Conservation (phyloP, 1,284 basidiomycete species). For the Malassezia brasiliensis region DNA sequence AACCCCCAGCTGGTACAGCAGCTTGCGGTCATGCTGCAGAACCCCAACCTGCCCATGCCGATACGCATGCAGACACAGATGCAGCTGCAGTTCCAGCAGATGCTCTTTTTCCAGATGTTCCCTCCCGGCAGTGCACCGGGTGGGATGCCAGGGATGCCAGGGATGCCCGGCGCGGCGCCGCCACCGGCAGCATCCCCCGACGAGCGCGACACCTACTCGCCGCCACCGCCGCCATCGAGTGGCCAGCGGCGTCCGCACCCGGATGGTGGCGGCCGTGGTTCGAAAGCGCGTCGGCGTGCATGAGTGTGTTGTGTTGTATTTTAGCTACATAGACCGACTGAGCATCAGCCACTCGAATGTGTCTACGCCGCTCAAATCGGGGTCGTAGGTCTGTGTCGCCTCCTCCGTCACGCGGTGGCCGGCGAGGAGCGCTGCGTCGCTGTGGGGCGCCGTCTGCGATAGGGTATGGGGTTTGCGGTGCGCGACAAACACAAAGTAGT, state of each 20-base stretch:
- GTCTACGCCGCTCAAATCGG: constrained; percentile 17
- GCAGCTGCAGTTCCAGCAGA: constrained; percentile 44
- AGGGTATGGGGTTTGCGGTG: background rate
- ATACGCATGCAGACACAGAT: constrained; percentile 46
- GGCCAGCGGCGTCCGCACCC: background rate
- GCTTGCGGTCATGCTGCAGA: constrained; percentile 44
- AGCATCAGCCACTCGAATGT: constrained; percentile 35
- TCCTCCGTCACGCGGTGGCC: constrained; percentile 15
- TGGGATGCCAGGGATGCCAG: background rate
- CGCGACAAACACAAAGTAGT: constrained; percentile 12
- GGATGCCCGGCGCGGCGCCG: background rate
- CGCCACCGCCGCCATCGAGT: no score
- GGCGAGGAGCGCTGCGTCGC: constrained; percentile 23
- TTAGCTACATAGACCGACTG: constrained; percentile 4
- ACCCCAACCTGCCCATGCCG: constrained; percentile 38
- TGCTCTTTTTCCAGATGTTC: constrained; percentile 33
- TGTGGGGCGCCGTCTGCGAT: constrained; percentile 15
- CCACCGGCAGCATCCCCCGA: background rate
- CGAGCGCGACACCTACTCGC: no score
- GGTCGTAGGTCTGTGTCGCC: constrained; percentile 10
- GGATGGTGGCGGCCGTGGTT: background rate
- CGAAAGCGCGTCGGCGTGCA: constrained; percentile 1
- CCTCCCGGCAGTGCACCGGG: background rate
- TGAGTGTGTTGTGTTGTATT: constrained; percentile 1
- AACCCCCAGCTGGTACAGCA: constrained; percentile 39